These are phyloP conservation scores for Beauveria australis DNA, from an alignment of 2,329 filamentous ascomycete genomes.

Conservation along the genomic window DNA sequence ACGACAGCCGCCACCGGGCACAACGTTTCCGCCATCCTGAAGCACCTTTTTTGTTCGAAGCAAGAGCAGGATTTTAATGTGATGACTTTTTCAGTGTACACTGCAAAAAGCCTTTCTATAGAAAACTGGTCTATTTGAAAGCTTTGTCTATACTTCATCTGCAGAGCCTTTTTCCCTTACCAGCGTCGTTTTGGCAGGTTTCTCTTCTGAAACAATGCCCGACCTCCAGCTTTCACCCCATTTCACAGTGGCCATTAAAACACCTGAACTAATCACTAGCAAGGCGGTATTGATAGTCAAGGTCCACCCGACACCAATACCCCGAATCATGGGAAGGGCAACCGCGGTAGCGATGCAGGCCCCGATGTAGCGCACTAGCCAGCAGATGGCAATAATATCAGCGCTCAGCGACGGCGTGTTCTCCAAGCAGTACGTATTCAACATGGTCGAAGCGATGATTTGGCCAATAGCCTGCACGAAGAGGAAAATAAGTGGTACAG, in stretches of 20 bases:
- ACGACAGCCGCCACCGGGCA: neutral
- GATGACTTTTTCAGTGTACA: no score
- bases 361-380: constrained; percentile 68
- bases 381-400: constrained; percentile 75
- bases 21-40: neutral
- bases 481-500: constrained; percentile 61
- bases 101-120: neutral
- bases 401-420: constrained; percentile 62
- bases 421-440: constrained; percentile 77
- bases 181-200: neutral
- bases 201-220: constrained; percentile 20
- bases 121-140: neutral
- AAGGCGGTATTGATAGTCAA: constrained; percentile 50
- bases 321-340: constrained; percentile 65
- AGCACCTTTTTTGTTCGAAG: neutral
- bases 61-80: neutral
- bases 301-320: constrained; percentile 75
- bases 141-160: neutral
- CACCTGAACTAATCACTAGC: constrained; percentile 28
- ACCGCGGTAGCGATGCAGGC: constrained; percentile 62
- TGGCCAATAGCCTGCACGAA: constrained; percentile 68
- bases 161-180: neutral
- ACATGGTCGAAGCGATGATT: constrained; percentile 64
- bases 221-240: constrained; percentile 34
- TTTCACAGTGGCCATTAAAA: constrained; percentile 28